phyloP scores from a whole-genome alignment of 371 early-diverging fungal genomes.

The Astathelohania contejeani region DNA sequence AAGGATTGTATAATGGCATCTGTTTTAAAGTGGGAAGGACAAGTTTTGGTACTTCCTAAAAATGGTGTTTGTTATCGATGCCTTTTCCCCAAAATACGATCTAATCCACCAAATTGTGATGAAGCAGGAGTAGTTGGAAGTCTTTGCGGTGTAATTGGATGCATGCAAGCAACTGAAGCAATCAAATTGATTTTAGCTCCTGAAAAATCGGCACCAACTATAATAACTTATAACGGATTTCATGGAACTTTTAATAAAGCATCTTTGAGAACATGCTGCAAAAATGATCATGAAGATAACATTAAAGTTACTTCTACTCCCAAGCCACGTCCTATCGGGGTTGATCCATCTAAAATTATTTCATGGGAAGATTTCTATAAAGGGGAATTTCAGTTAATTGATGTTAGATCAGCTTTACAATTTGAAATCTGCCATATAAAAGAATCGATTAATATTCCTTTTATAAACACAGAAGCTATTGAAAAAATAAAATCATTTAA shows the following conservation, averaged over 20 bases:
- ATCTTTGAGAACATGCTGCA: neutral
- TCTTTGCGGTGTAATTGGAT: slow-evolving; percentile 71
- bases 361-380: slow-evolving; percentile 22
- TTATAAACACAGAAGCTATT: neutral
- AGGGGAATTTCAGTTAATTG: slow-evolving; percentile 25
- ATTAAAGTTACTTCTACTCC: neutral
- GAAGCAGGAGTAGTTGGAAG: slow-evolving; percentile 94
- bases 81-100: slow-evolving; percentile 61
- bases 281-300: neutral
- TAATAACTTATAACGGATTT: slow-evolving; percentile 15
- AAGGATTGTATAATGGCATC: slow-evolving; percentile 79
- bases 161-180: slow-evolving; percentile 75
- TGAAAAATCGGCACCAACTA: neutral
- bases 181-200: slow-evolving; percentile 56
- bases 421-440: slow-evolving; percentile 30
- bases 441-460: slow-evolving; percentile 32
- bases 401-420: slow-evolving; percentile 21
- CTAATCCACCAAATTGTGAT: slow-evolving; percentile 72
- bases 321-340: neutral
- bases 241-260: slow-evolving; percentile 3
- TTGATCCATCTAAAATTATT: neutral
- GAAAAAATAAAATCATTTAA: slow-evolving; percentile 6
- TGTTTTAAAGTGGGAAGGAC: slow-evolving; percentile 80
- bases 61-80: slow-evolving; percentile 88
- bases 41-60: slow-evolving; percentile 51